Evolutionary conservation across 768 basidiomycete genomes (phyloP), one percentile per base, ranked within the genome.

Genomic region (Russula griseocarnosa): DNA sequence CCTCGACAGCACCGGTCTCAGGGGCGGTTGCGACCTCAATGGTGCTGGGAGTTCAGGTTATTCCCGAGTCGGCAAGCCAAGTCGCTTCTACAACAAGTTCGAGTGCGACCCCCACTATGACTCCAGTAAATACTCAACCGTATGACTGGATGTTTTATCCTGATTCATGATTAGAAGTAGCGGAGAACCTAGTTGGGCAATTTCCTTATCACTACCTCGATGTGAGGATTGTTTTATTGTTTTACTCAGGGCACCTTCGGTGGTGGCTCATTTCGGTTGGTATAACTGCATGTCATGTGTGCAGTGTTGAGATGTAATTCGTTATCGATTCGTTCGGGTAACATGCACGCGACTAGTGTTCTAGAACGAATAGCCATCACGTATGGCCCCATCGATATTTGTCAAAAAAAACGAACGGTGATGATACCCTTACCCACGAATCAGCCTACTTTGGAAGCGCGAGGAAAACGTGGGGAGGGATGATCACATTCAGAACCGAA

Each of bases 121-220:
- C 68, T 10, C 62, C 66, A 11, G 51, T 63, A 13, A 67, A 54
- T 50, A 69, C 62, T 30, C 59, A 24, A 51, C 68, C 68, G 10
- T 69, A 69, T 57, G 66, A 61, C 59, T 69, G 68, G 68, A 67
- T 67, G 66, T 69, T 69, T 49, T 58, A 34, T 30, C 59, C 38
- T 6, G 62, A 67, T 57, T 52, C 55, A 28, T 34, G 18, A 38
- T 13, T 10, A 24, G 49, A 16, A 61, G 32, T 16, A 28, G 16
- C 46, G 36, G 38, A 34, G 52, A 38, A 18, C 34, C 18, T 47
- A 18, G 4, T 11, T 46, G 9, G 24, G 16, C 32, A 46, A 46
- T 11, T 32, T 32, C 9, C 44, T 44, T 22, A 40, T 40, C 18
- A 10, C 30, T 20, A 18, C 63, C 59, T 56, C 49, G 32, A 44